Evolutionary conservation across 495 filamentous ascomycete species (phyloP).

Genomic region (Aspergillus cavernicola): DNA sequence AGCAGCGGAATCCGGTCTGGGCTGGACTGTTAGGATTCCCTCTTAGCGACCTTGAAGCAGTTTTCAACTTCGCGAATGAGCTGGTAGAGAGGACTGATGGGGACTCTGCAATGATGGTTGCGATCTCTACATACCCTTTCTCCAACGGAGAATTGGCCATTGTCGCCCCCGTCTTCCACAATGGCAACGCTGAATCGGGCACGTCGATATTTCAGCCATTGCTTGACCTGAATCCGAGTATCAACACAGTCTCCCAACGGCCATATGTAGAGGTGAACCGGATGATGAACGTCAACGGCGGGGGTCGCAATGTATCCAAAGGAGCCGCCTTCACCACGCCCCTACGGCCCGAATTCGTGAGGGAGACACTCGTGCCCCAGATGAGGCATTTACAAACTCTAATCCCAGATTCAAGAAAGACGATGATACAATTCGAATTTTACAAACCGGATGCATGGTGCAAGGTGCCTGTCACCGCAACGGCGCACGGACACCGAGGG

Average conservation of each 20-base stretch:
- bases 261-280: neutral
- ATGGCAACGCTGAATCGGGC: constrained; percentile 35
- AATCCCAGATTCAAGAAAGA: no score
- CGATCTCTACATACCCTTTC: constrained; percentile 10
- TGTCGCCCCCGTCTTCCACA: constrained; percentile 36
- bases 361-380: neutral
- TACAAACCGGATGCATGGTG: constrained; percentile 1
- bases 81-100: constrained; percentile 25
- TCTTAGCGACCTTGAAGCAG: constrained; percentile 25
- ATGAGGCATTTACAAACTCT: neutral
- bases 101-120: constrained; percentile 19
- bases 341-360: neutral
- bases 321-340: neutral
- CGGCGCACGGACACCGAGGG: neutral
- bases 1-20: constrained; percentile 35
- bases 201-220: constrained; percentile 31
- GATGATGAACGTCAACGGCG: neutral
- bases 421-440: neutral
- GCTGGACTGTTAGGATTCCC: constrained; percentile 39
- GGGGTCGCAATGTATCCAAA: neutral
- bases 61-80: constrained; percentile 40
- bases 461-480: neutral
- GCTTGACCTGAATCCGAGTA: constrained; percentile 2
- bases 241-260: neutral
- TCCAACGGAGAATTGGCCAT: constrained; percentile 4